Percentiles rank a stretch among this genome's conserved stretches.
Evolutionary conservation across 176 grass and related monocot species (phyloP).

Genomic region (Cocos nucifera): DNA sequence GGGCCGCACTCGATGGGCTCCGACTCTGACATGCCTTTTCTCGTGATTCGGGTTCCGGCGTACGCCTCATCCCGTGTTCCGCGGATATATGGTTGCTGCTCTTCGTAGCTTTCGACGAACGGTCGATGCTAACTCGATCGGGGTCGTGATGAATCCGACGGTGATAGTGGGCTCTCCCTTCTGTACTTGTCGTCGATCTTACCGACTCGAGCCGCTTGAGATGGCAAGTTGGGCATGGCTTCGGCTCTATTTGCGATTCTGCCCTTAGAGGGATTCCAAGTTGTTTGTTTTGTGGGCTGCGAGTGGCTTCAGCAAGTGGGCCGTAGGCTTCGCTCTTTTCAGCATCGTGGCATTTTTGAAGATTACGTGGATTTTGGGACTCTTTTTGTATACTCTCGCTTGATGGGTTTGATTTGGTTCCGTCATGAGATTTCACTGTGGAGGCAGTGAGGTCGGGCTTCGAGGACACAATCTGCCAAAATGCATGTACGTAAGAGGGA

Average conservation of each 20-base stretch:
- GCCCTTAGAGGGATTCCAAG: not conserved
- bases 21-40: not conserved
- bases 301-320: not conserved
- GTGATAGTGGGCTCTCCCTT: not conserved
- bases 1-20: not conserved
- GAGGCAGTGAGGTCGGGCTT: constrained; percentile 8
- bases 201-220: constrained; percentile 15
- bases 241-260: not conserved
- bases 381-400: not conserved
- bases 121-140: not conserved
- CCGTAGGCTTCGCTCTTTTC: not conserved
- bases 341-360: not conserved
- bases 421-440: not conserved
- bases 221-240: too few species aligned
- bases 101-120: not conserved
- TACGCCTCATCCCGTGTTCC: not conserved
- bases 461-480: constrained; percentile 26
- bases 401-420: not conserved
- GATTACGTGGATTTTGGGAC: not conserved
- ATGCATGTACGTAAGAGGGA: not conserved
- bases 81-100: not conserved
- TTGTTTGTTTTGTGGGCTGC: not conserved
- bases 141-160: not conserved
- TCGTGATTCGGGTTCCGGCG: not conserved
- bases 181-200: constrained; percentile 2